Evolutionary conservation across 352 stramenopile species (phyloP), one percentile per base, ranked within the genome.

Genomic region (Globisporangium canariense): DNA sequence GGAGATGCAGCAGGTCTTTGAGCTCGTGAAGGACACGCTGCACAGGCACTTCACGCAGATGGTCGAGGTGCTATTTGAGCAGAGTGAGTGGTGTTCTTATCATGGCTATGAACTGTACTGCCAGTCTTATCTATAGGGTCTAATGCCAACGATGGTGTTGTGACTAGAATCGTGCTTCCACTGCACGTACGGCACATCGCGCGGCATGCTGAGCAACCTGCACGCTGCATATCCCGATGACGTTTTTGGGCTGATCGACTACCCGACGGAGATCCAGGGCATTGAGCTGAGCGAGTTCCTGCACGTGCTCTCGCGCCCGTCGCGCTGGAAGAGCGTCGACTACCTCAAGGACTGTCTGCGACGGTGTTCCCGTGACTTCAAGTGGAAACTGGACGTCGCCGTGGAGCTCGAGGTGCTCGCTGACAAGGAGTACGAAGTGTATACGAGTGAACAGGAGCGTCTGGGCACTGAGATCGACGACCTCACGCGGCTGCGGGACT

Each of bases 401-500:
- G 62, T 64, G 0, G 87, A 95, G 62, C 63, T 95, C 46, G 85
- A 95, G 54, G 49, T 83, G 38, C 75, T 95, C 50, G 85, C 87
- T 3, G 71, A 83, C 34, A 75, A 86, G 58, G 87, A 95, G 45
- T 77, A 85, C 28, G 73, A 70, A 5, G 64, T 70, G 18, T 88
- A 71, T 32, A 73, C 71, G 6, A 60, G 55, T 7, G 69, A 86
- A 49, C 74, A 89, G 61, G 68, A 89, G 45, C 62, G 60, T 10
- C 61, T 86, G n/a, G 78, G 85, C 53, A 76, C 77, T n/a, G 85
- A 93, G 43, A 96, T 96, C 22, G 83, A 95, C 41, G 75, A 90
- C 61, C 68, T 94, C 20, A 88, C 82, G 25, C 67, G 73, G 2
- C 64, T 93, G 5, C 83, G 86, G 7, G 80, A 91, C 51, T 91